A percentile compares a stretch with the other conserved stretches of the same genome.
phyloP scores from a whole-genome alignment of 768 basidiomycete genomes.

The Lanmaoa rubissima region DNA sequence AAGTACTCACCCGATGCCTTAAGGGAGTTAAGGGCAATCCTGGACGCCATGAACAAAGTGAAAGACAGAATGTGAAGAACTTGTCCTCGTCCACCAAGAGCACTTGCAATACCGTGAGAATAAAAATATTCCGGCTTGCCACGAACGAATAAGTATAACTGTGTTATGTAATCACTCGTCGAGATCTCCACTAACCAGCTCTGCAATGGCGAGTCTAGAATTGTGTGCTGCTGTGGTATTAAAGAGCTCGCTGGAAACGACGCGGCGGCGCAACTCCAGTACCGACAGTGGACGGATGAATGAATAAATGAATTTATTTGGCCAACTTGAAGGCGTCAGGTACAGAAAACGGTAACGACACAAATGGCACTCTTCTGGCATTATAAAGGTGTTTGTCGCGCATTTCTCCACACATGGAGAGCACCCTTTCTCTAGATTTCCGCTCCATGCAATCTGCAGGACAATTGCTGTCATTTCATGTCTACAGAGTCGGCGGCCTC shows the following conservation, averaged over 20 bases:
- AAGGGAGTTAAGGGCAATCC: conserved; percentile 65
- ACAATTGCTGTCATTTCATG: conserved; percentile 20
- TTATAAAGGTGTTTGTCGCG: not conserved
- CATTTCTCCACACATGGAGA: not conserved
- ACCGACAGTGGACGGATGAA: no score
- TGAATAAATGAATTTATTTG: no score
- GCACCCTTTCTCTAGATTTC: not conserved
- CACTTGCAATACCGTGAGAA: conserved; percentile 28
- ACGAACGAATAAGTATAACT: conserved; percentile 14
- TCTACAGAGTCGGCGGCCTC: conserved; percentile 25
- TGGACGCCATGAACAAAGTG: conserved; percentile 54
- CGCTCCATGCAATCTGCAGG: conserved; percentile 2
- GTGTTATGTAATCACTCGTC: conserved; percentile 19
- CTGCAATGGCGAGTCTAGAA: no score
- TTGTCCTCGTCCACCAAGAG: not conserved
- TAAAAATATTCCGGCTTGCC: conserved; percentile 30
- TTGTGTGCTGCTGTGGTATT: no score
- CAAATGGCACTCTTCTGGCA: not conserved
- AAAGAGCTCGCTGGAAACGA: no score
- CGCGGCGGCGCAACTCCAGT: no score
- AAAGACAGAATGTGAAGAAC: conserved; percentile 7
- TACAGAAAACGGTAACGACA: no score
- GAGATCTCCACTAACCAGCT: no score
- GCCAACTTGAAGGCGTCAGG: no score
- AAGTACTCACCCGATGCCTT: conserved; percentile 52